A percentile compares a stretch with the other conserved stretches of the same genome.
Evolutionary conservation across 2,329 filamentous ascomycete species (phyloP).

Genomic region (Diaporthe vexans): DNA sequence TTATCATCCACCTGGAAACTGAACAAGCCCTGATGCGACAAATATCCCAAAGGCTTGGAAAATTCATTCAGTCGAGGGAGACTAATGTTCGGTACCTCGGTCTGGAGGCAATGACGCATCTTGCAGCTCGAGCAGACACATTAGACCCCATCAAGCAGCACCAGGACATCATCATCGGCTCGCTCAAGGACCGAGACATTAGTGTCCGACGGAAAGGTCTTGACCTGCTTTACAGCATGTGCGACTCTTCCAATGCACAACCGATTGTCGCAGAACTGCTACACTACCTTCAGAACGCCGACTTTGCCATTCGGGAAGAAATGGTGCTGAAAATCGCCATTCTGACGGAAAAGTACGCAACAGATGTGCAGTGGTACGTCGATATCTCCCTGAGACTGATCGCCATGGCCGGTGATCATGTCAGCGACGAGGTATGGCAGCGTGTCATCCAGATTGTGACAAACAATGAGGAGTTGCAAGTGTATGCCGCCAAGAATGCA

Average conservation of each 20-base stretch:
- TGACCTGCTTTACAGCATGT: slow-evolving; percentile 99
- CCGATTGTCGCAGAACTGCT: slow-evolving; percentile 94
- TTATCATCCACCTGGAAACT: slow-evolving; percentile 97
- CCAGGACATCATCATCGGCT: slow-evolving; percentile 94
- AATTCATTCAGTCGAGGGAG: slow-evolving; percentile 96
- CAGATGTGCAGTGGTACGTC: slow-evolving; percentile 99
- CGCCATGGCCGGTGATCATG: slow-evolving; percentile 96
- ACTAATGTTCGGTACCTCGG: slow-evolving; percentile 98
- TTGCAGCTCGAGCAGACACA: slow-evolving; percentile 93
- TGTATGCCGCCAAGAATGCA: slow-evolving; percentile 95
- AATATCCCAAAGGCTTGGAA: slow-evolving; percentile 89
- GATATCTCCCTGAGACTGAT: slow-evolving; percentile 96
- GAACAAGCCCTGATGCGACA: slow-evolving; percentile 96
- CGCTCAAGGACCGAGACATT: slow-evolving; percentile 94
- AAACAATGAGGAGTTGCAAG: slow-evolving; percentile 98
- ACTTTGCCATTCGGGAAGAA: slow-evolving; percentile 98
- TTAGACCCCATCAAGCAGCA: slow-evolving; percentile 98
- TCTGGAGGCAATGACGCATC: slow-evolving; percentile 97
- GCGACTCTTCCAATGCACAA: slow-evolving; percentile 93
- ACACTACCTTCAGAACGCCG: slow-evolving; percentile 94
- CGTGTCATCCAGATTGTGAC: slow-evolving; percentile 98
- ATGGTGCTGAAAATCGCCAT: slow-evolving; percentile 99
- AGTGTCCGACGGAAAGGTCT: slow-evolving; percentile 96
- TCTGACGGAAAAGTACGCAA: slow-evolving; percentile 97
- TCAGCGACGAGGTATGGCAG: slow-evolving; percentile 99